Percentiles rank a stretch among this genome's conserved stretches.
Conservation (phyloP, 192 early-diverging fungal species). For the Coemansia furcata region DNA sequence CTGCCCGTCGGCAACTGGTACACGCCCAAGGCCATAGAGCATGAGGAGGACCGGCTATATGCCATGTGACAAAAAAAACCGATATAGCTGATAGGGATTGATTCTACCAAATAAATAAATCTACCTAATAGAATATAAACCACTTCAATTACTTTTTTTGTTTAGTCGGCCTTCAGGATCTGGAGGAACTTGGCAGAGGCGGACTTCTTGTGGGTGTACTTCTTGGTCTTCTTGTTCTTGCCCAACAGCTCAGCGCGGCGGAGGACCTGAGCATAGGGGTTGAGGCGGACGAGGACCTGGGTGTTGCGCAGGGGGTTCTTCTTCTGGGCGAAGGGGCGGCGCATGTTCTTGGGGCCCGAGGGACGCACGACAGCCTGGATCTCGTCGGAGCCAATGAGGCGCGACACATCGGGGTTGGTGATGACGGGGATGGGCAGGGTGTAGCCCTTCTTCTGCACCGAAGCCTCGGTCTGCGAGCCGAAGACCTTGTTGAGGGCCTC, state of each 20-base stretch:
- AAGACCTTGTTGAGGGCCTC: constrained; percentile 89
- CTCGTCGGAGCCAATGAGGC: constrained; percentile 96
- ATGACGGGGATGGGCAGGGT: constrained; percentile 84
- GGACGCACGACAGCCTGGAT: constrained; percentile 90
- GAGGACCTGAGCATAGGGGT: constrained; percentile 93
- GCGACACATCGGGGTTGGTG: constrained; percentile 90
- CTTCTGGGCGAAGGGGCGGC: constrained; percentile 95
- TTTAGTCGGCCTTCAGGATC: constrained; percentile 55
- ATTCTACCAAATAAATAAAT: neutral
- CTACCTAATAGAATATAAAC: neutral
- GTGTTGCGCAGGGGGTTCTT: constrained; percentile 97
- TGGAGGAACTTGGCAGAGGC: constrained; percentile 52
- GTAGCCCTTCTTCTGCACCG: constrained; percentile 89
- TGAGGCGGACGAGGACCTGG: constrained; percentile 89
- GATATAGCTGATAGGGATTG: neutral
- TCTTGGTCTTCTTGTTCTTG: constrained; percentile 57
- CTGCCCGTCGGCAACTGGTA: constrained; percentile 54
- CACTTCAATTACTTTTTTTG: too few species aligned
- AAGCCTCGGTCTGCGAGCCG: constrained; percentile 77
- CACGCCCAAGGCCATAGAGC: constrained; percentile 11
- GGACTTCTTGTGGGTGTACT: constrained; percentile 59
- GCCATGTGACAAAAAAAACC: neutral
- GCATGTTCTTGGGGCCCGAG: constrained; percentile 74
- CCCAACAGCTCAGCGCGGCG: constrained; percentile 72
- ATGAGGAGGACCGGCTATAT: neutral